A percentile compares a stretch with the other conserved stretches of the same genome.
These are phyloP conservation scores for Xylaria multiplex DNA, from an alignment of 2,329 filamentous ascomycete genomes.

Conservation along the genomic window DNA sequence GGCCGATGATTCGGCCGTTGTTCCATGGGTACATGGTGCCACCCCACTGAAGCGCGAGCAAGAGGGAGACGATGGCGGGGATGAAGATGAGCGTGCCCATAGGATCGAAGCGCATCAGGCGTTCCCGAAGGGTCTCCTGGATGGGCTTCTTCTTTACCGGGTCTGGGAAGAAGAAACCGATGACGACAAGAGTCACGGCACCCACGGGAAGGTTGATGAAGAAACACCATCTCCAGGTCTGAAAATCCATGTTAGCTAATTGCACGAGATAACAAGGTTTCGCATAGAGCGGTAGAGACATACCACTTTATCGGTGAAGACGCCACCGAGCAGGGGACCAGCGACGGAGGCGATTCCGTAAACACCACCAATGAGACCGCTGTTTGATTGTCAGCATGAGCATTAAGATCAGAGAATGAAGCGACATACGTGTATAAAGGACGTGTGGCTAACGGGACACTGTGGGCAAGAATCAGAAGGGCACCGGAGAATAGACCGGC, in stretches of 20 bases:
- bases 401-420: background rate
- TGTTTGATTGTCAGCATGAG: constrained; percentile 28
- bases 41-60: constrained; percentile 60
- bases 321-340: constrained; percentile 48
- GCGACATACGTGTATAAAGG: constrained; percentile 36
- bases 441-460: constrained; percentile 43
- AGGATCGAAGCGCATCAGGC: constrained; percentile 44
- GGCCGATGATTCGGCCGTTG: constrained; percentile 54
- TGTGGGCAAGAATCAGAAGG: constrained; percentile 50
- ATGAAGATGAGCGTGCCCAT: constrained; percentile 45
- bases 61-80: constrained; percentile 54
- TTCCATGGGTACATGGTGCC: constrained; percentile 52
- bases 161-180: constrained; percentile 44
- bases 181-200: constrained; percentile 32
- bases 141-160: constrained; percentile 27
- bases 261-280: background rate
- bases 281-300: constrained; percentile 12
- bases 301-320: constrained; percentile 49
- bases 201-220: constrained; percentile 40
- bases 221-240: constrained; percentile 41
- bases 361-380: constrained; percentile 44
- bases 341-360: constrained; percentile 55
- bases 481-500: constrained; percentile 56
- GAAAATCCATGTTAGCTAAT: constrained; percentile 12
- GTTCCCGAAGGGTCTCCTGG: constrained; percentile 35